phyloP scores from a whole-genome alignment of 345 rosid species.

The Eutrema japonicum region DNA sequence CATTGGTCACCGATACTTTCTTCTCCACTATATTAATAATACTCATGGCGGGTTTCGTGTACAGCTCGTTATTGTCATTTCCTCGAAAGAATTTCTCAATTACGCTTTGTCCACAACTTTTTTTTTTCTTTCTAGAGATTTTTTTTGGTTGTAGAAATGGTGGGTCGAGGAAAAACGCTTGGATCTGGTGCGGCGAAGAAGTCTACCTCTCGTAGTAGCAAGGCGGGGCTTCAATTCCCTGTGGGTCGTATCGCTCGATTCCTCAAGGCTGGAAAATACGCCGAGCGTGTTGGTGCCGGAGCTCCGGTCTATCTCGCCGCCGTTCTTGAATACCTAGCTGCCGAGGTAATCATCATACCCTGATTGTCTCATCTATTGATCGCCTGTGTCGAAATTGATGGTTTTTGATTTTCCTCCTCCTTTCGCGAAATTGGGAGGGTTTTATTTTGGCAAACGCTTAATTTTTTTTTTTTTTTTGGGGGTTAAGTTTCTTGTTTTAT shows the following conservation, averaged over 20 bases:
- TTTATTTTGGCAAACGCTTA: too few species aligned
- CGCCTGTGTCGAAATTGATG: background rate
- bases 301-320: conserved; percentile 99
- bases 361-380: background rate
- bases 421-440: background rate
- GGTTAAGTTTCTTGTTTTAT: too few species aligned
- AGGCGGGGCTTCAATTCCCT: conserved; percentile 90
- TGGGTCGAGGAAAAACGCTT: conserved; percentile 86
- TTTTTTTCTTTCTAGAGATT: background rate
- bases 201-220: conserved; percentile 90
- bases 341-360: conserved; percentile 56
- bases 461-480: too few species aligned
- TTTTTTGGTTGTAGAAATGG: conserved; percentile 48
- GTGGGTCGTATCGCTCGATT: conserved; percentile 95
- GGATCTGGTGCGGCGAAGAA: conserved; percentile 87
- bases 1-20: conserved; percentile 44
- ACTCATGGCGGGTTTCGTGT: conserved; percentile 6
- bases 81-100: background rate
- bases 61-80: background rate
- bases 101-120: background rate
- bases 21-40: conserved; percentile 47
- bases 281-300: conserved; percentile 97
- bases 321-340: conserved; percentile 92
- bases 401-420: background rate
- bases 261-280: conserved; percentile 91